Evolutionary conservation across 78 protist genomes (phyloP), one percentile per base, ranked within the genome.

Genomic region (Protostelium mycophagum): DNA sequence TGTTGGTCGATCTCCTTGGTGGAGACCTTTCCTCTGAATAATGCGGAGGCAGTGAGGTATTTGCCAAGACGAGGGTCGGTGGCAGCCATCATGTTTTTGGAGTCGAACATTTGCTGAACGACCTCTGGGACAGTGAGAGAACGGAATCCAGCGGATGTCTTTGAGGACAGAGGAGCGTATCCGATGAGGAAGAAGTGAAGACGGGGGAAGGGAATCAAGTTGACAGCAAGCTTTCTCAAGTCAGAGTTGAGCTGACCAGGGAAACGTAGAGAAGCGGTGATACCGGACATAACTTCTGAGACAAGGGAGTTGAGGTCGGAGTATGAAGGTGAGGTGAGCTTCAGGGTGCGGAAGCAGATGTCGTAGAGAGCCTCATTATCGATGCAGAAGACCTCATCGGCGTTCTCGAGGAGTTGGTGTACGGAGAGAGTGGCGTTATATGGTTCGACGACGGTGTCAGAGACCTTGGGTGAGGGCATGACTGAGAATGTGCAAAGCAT

Each of bases 151-250:
- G 86, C 88, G 35, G 98, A 85, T 51, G 94, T 93, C 35, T 96
- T 93, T 37, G 94, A 36, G 37, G 98, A 96, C 36, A 98, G 93
- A 36, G 99, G 99, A 1, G 98, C 98, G 85, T 90, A 97, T 83
- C 98, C 98, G 85, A 95, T 88, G 95, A 98, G 86, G 97, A 97
- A 97, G 96, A 98, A 98, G 95, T 97, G 99, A 36, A 98, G 95
- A 28, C 99, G 97, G 10, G 99, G 99, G 97, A 97, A 98, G 87
- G 99, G 99, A 34, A 98, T 91, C 90, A 98, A 83, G 96, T 98
- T 98, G 93, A 97, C 99, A 39, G 97, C 98, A 10, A 98, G 92
- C 96, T 97, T 97, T 87, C 99, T 95, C n/a, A 98, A 93, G 91
- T 98, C 99, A 16, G 95, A 51, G 97, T 97, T 98, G 36, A 97